These are phyloP conservation scores for Aureobasidium lini DNA, from an alignment of 2,329 filamentous ascomycete species.

Conservation along the genomic window DNA sequence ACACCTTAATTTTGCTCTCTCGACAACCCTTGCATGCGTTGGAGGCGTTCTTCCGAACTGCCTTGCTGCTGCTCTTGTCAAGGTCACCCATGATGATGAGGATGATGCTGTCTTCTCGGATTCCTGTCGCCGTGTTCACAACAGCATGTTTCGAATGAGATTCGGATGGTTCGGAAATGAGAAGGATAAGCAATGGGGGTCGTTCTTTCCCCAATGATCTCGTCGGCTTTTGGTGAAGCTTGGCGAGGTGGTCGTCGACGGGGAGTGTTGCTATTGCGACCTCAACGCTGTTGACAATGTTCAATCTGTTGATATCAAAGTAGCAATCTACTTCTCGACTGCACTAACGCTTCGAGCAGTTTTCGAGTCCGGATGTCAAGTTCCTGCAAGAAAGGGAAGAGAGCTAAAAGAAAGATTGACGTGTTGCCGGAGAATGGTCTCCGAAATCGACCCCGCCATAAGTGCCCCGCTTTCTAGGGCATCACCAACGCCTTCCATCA, in stretches of 20 bases:
- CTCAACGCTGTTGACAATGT: neutral
- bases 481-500: no score
- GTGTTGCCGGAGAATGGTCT: neutral
- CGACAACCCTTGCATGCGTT: conserved; percentile 18
- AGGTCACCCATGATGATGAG: neutral
- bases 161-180: neutral
- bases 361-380: neutral
- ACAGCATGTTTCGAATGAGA: neutral
- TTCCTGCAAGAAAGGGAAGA: neutral
- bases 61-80: neutral
- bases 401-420: neutral
- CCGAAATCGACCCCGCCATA: neutral
- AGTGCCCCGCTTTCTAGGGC: neutral
- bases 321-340: no score
- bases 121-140: neutral
- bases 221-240: neutral
- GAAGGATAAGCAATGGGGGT: neutral
- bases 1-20: conserved; percentile 18
- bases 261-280: neutral
- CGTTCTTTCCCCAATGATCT: neutral
- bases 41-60: conserved; percentile 16
- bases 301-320: neutral
- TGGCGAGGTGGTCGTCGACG: neutral
- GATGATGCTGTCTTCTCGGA: neutral
- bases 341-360: neutral